These are phyloP conservation scores for Glycyrrhiza uralensis DNA, from an alignment of 306 rosid species.

Conservation along the genomic window DNA sequence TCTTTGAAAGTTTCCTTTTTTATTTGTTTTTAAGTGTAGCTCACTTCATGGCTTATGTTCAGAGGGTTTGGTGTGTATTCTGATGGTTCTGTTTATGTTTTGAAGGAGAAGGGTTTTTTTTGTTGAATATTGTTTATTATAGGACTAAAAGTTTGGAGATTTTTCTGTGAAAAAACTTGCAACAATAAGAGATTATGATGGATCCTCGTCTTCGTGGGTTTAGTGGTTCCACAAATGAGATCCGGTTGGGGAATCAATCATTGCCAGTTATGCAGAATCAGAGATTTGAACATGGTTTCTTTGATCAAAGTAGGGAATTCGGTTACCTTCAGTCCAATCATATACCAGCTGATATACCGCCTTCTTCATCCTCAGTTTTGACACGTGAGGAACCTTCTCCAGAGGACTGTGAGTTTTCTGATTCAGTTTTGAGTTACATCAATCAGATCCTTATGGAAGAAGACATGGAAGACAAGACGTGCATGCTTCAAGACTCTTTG, in stretches of 20 bases:
- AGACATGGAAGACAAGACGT: constrained; percentile 82
- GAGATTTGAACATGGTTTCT: constrained; percentile 34
- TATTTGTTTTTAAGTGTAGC: background rate
- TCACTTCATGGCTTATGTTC: constrained; percentile 14
- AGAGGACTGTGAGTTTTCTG: constrained; percentile 92
- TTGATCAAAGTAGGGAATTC: constrained; percentile 40
- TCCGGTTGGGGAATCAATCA: constrained; percentile 44
- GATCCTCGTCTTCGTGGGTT: constrained; percentile 44
- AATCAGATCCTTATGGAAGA: constrained; percentile 96
- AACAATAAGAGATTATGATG: constrained; percentile 44
- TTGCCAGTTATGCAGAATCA: constrained; percentile 42
- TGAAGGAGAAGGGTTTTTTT: constrained; percentile 27
- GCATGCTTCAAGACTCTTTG: constrained; percentile 86
- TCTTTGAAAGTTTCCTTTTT: background rate
- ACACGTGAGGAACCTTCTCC: constrained; percentile 61
- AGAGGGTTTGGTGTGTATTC: constrained; percentile 19
- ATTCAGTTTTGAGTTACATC: constrained; percentile 71
- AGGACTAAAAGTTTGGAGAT: constrained; percentile 26
- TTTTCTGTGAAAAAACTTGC: constrained; percentile 1
- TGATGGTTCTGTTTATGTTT: constrained; percentile 26
- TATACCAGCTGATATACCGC: constrained; percentile 28
- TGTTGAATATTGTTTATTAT: constrained; percentile 5
- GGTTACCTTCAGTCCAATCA: constrained; percentile 41
- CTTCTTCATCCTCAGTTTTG: constrained; percentile 38
- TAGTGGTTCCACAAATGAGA: constrained; percentile 41